Evolutionary conservation across 176 grass and related monocot species (phyloP), one percentile per base, ranked within the genome.

Genomic region (Oryza glumipatula): DNA sequence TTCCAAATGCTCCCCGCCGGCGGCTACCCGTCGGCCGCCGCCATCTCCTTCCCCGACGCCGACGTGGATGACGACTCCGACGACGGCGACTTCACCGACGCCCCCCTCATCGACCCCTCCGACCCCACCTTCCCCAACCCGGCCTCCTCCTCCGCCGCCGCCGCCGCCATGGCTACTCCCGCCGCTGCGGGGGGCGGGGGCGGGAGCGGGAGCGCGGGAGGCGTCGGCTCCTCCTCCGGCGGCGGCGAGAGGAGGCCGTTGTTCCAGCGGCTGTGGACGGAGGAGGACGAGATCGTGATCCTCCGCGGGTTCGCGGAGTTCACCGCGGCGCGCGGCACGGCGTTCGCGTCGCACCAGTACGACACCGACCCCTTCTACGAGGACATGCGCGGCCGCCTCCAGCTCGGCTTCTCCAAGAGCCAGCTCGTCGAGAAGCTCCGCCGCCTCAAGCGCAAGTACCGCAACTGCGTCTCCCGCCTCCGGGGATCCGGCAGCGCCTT

Each of bases 301-400:
- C 82, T 99, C 65, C 85, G 86, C 79, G 91, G 94, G 2, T 99
- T 99, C 84, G 83, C 92, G 7, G 96, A 99, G 75, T 99, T 99
- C 78, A 99, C 96, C 24, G 88, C 83, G 6, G 83, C 81, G 67
- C 93, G 96, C 14, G 96, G 96, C 43, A 99, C 96, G 43, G 92
- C 96, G 65, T 99, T 99, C 86, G 96, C 96, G 28, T 96, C 96
- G 7, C 96, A 99, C 88, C 96, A 99, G 90, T 99, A 99, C 51
- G 96, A 99, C 76, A 99, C 96, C 0, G 94, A 94, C 44, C 96
- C 94, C 0, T 99, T 99, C 92, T 99, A 99, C 66, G 96, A 99
- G 87, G 94, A 99, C 64, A 94, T 99, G 86, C 88, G 88, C 74
- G 78, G 81, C 68, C 88, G 88, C 85, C 93, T 99, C 32, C 93